These are phyloP conservation scores for Fonsecaea multimorphosa DNA, from an alignment of 2,329 filamentous ascomycete species.

Conservation along the genomic window DNA sequence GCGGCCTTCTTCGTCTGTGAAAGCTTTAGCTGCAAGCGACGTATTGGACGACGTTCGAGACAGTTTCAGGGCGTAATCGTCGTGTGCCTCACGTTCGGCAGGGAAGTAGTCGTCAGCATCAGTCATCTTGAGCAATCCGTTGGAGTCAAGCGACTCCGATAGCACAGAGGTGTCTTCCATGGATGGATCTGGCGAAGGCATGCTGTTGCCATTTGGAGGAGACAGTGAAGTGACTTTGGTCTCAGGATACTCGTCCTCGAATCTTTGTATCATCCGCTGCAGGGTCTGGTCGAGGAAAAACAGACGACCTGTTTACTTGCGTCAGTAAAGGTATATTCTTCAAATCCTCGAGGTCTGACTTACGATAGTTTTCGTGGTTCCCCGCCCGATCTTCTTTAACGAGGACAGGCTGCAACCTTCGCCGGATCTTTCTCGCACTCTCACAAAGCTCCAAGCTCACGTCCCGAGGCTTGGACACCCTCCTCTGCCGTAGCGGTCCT, in stretches of 20 bases:
- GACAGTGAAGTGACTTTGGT: constrained; percentile 45
- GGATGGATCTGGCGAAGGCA: constrained; percentile 34
- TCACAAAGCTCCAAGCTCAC: constrained; percentile 90
- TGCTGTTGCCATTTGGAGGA: constrained; percentile 23
- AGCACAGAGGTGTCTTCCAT: constrained; percentile 27
- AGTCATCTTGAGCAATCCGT: constrained; percentile 21
- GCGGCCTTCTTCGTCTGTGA: constrained; percentile 71
- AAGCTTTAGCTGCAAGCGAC: constrained; percentile 68
- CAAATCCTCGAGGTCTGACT: constrained; percentile 47
- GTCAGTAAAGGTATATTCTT: constrained; percentile 41
- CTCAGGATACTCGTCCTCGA: constrained; percentile 95
- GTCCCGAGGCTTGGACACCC: constrained; percentile 75
- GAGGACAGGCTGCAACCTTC: constrained; percentile 81
- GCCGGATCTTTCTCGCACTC: constrained; percentile 86
- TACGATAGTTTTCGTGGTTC: constrained; percentile 79
- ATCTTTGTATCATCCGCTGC: constrained; percentile 88
- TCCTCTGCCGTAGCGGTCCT: constrained; percentile 54
- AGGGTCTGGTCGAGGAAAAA: constrained; percentile 88
- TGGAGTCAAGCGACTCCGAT: constrained; percentile 29
- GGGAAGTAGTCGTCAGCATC: constrained; percentile 38
- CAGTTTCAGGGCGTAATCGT: constrained; percentile 55
- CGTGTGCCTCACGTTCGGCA: constrained; percentile 47
- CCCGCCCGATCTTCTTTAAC: constrained; percentile 72
- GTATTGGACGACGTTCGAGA: constrained; percentile 70
- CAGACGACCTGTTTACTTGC: constrained; percentile 65